Conservation (phyloP, 2,329 filamentous ascomycete genomes). For the Talaromyces sp. region DNA sequence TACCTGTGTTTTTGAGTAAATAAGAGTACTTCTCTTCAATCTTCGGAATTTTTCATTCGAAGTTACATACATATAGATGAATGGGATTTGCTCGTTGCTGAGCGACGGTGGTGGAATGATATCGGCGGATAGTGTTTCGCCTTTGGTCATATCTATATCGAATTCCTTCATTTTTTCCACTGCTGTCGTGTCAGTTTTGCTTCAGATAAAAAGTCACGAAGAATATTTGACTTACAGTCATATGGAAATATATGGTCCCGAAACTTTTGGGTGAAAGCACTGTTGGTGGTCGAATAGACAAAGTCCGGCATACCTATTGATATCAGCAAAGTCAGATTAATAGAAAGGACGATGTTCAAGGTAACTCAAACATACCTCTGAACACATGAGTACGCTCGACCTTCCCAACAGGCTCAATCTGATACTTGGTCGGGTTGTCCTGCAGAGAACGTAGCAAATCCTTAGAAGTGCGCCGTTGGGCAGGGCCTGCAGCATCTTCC, state of each 20-base stretch:
- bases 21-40: no score
- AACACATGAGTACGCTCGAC: constrained; percentile 85
- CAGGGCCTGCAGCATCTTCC: constrained; percentile 24
- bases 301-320: constrained; percentile 74
- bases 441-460: constrained; percentile 55
- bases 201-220: no score
- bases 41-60: no score
- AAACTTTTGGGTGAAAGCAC: constrained; percentile 71
- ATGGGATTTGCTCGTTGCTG: constrained; percentile 72
- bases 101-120: constrained; percentile 80
- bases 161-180: constrained; percentile 66
- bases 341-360: background rate
- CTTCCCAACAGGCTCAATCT: constrained; percentile 69
- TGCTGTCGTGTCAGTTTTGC: constrained; percentile 29
- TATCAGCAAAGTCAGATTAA: background rate
- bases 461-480: constrained; percentile 27
- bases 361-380: constrained; percentile 58
- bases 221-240: constrained; percentile 60
- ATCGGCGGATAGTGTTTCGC: constrained; percentile 63
- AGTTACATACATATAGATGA: constrained; percentile 57
- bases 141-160: constrained; percentile 65
- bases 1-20: no score
- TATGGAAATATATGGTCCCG: constrained; percentile 71
- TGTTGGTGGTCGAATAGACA: constrained; percentile 72
- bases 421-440: constrained; percentile 70